A percentile compares a stretch with the other conserved stretches of the same genome.
Evolutionary conservation across 176 grass and related monocot genomes (phyloP).

Genomic region (Juncus effusus): DNA sequence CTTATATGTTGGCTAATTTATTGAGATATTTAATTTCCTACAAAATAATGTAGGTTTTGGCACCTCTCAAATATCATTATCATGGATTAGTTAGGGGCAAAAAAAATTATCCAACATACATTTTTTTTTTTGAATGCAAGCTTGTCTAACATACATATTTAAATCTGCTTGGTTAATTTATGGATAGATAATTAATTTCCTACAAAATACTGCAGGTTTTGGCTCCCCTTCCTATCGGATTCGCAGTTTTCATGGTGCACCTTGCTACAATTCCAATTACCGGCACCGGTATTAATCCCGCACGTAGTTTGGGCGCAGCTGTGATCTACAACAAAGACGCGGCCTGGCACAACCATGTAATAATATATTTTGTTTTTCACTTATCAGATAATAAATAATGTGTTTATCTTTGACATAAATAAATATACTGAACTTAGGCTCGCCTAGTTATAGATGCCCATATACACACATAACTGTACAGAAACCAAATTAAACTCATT

Average conservation of each 20-base stretch:
- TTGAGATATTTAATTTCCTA: no score
- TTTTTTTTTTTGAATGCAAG: background rate
- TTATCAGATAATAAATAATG: background rate
- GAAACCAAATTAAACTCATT: no score
- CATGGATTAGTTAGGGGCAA: no score
- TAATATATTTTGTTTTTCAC: constrained; percentile 12
- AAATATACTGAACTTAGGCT: no score
- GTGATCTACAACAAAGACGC: constrained; percentile 67
- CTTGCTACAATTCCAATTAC: constrained; percentile 85
- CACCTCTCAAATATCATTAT: no score
- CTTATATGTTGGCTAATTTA: no score
- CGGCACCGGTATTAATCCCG: constrained; percentile 88
- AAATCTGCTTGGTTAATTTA: background rate
- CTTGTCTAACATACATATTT: constrained; percentile 9
- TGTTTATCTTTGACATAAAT: background rate
- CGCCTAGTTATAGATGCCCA: no score
- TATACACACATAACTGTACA: no score
- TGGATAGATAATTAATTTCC: background rate
- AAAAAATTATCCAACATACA: background rate
- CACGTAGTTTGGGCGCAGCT: constrained; percentile 71
- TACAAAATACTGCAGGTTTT: constrained; percentile 47
- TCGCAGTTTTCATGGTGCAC: constrained; percentile 94
- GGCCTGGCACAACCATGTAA: constrained; percentile 71
- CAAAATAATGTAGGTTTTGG: background rate
- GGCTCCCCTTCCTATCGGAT: constrained; percentile 86